Conservation (phyloP, 805 yeast species). For the Ogataea ramenticola region DNA sequence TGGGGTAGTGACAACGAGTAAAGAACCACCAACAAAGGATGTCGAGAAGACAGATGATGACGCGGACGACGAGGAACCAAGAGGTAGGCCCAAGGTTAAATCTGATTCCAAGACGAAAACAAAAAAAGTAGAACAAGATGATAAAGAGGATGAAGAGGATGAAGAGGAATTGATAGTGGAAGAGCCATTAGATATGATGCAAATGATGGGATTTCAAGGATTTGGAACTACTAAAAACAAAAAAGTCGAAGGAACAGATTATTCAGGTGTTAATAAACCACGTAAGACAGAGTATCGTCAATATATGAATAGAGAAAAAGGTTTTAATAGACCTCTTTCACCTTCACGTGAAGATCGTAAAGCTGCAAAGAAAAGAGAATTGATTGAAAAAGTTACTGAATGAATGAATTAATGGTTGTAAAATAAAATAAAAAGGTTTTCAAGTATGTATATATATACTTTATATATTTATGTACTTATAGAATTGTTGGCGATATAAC, state of each 20-base stretch:
- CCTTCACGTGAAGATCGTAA: constrained; percentile 29
- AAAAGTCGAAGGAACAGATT: constrained; percentile 42
- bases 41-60: background rate
- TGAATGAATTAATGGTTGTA: too few species aligned
- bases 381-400: constrained; percentile 6
- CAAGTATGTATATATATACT: too few species aligned
- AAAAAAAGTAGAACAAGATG: too few species aligned
- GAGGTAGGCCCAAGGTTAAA: constrained; percentile 1
- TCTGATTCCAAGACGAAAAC: background rate
- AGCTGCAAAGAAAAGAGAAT: background rate
- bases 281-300: constrained; percentile 45
- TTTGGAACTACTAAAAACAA: constrained; percentile 52
- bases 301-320: constrained; percentile 51
- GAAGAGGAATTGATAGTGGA: constrained; percentile 13
- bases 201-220: constrained; percentile 52
- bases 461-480: too few species aligned
- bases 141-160: constrained; percentile 4
- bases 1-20: background rate
- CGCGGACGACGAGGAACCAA: background rate
- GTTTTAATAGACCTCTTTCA: constrained; percentile 48
- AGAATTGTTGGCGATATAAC: too few species aligned
- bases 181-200: constrained; percentile 26
- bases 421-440: background rate
- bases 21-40: background rate
- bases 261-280: constrained; percentile 33